A percentile compares a stretch with the other conserved stretches of the same genome.
These are phyloP conservation scores for Monilinia fructicola DNA, from an alignment of 2,329 filamentous ascomycete genomes.

Conservation along the genomic window DNA sequence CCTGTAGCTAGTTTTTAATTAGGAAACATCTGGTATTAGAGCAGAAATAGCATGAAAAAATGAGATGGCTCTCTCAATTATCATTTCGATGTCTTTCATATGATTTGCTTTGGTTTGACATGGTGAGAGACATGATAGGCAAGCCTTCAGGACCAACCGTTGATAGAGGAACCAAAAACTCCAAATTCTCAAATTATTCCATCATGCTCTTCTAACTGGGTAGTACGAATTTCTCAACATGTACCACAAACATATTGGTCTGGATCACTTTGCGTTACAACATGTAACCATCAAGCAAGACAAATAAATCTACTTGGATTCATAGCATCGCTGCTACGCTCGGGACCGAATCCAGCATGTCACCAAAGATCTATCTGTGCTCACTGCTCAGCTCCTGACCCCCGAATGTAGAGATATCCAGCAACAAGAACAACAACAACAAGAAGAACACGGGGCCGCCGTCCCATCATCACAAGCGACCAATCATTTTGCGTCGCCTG, in stretches of 20 bases:
- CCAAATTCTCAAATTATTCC: not conserved
- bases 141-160: too few species aligned
- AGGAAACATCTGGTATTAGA: conserved; percentile 17
- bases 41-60: conserved; percentile 17
- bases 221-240: not conserved
- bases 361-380: not conserved
- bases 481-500: conserved; percentile 7
- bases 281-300: conserved; percentile 3
- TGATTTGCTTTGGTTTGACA: not conserved
- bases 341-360: not conserved
- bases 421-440: too few species aligned
- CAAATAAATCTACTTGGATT: not conserved
- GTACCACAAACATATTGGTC: not conserved
- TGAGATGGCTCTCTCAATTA: conserved; percentile 3
- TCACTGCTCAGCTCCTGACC: not conserved
- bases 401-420: too few species aligned
- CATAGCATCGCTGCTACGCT: not conserved
- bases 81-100: not conserved
- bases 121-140: not conserved
- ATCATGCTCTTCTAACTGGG: not conserved
- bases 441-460: too few species aligned
- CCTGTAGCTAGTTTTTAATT: conserved; percentile 10
- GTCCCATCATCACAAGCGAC: not conserved
- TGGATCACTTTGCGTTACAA: not conserved
- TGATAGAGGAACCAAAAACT: too few species aligned